A percentile compares a stretch with the other conserved stretches of the same genome.
phyloP scores from a whole-genome alignment of 768 basidiomycete species.

The Cyclocybe aegerita region DNA sequence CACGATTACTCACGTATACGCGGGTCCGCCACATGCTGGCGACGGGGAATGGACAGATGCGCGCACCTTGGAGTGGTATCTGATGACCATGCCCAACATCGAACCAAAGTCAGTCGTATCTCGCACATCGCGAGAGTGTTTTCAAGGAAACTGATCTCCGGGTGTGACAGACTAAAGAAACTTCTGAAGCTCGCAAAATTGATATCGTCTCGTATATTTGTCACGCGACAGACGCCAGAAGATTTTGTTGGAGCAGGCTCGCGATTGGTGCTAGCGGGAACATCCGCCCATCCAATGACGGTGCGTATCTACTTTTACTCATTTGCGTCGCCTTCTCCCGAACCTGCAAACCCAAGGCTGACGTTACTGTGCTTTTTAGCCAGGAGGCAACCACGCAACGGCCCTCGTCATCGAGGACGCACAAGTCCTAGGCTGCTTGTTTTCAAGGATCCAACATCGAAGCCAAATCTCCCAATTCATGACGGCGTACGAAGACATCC shows the following conservation, averaged over 20 bases:
- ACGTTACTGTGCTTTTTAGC: conserved; percentile 29
- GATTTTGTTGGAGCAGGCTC: conserved; percentile 48
- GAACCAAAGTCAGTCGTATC: conserved; percentile 28
- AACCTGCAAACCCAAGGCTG: too few relatives aligned
- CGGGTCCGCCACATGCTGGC: conserved; percentile 17
- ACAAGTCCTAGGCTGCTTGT: conserved; percentile 53
- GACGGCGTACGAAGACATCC: conserved; percentile 55
- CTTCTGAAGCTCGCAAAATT: conserved; percentile 28
- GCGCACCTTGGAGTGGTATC: conserved; percentile 30
- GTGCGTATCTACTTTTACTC: conserved; percentile 23
- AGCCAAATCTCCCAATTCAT: conserved; percentile 51
- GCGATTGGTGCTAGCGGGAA: conserved; percentile 51
- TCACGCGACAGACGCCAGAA: conserved; percentile 35
- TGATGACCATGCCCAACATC: conserved; percentile 30
- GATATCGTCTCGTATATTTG: conserved; percentile 27
- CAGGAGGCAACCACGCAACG: conserved; percentile 49
- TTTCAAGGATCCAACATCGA: conserved; percentile 44
- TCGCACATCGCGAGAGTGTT: too few relatives aligned
- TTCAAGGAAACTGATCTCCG: too few relatives aligned
- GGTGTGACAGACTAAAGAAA: conserved; percentile 27
- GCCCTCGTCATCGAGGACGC: conserved; percentile 61
- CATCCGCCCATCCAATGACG: conserved; percentile 57
- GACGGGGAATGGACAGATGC: conserved; percentile 27
- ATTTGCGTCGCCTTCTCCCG: background rate
- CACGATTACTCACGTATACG: conserved; percentile 20